These are phyloP conservation scores for Xylaria hypoxylon DNA, from an alignment of 2,329 filamentous ascomycete genomes.

Conservation along the genomic window DNA sequence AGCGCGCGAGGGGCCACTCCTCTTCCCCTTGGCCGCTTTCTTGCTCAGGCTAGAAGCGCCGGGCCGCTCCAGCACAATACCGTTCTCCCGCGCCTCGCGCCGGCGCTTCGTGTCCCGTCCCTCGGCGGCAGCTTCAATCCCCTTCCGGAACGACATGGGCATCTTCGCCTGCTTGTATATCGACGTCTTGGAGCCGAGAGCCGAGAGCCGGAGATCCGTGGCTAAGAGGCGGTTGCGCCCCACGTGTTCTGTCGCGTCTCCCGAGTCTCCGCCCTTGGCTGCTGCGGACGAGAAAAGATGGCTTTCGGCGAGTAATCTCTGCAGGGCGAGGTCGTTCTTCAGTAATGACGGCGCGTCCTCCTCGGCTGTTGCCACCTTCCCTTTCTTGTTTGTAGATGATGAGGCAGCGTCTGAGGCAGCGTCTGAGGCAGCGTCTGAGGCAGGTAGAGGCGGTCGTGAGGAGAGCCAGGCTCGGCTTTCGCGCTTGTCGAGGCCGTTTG, in stretches of 20 bases:
- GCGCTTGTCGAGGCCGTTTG: conserved; percentile 68
- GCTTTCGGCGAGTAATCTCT: conserved; percentile 85
- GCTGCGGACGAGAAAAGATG: conserved; percentile 59
- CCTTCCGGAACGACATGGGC: conserved; percentile 87
- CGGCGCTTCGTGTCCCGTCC: conserved; percentile 77
- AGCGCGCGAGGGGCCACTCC: conserved; percentile 55
- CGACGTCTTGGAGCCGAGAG: conserved; percentile 81
- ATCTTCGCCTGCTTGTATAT: conserved; percentile 85
- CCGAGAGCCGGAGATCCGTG: conserved; percentile 83
- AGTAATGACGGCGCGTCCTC: conserved; percentile 77
- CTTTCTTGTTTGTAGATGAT: conserved; percentile 43
- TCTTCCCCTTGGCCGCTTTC: conserved; percentile 50
- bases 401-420: conserved; percentile 42
- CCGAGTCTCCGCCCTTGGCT: conserved; percentile 48
- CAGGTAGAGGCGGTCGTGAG: conserved; percentile 60
- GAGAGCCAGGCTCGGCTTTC: conserved; percentile 79
- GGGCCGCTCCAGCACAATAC: conserved; percentile 81
- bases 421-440: conserved; percentile 42
- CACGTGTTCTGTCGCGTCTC: conserved; percentile 54
- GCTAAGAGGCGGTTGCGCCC: conserved; percentile 85
- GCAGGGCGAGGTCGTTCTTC: conserved; percentile 91
- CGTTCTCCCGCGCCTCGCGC: conserved; percentile 86
- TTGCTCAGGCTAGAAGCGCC: conserved; percentile 49
- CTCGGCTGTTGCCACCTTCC: conserved; percentile 58
- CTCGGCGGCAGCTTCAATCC: conserved; percentile 77